A percentile compares a stretch with the other conserved stretches of the same genome.
Evolutionary conservation across 768 basidiomycete species (phyloP).

Genomic region (Tylopilus rubrobrunneus): DNA sequence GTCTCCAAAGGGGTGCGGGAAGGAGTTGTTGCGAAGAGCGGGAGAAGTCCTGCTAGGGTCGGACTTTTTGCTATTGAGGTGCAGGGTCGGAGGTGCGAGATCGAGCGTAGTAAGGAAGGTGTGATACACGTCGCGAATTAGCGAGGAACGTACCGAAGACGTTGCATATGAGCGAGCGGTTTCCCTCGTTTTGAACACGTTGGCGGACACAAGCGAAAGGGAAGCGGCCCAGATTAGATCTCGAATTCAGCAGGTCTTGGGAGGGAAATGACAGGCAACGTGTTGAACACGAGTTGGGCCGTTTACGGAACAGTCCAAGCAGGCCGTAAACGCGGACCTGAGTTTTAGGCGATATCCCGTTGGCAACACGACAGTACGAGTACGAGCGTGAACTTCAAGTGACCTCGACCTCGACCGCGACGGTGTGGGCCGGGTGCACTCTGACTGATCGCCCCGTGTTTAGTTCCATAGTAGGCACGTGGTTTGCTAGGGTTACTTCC

Average conservation of each 20-base stretch:
- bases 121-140: constrained; percentile 25
- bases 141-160: constrained; percentile 66
- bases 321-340: constrained; percentile 1
- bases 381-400: neutral
- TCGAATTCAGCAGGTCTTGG: constrained; percentile 11
- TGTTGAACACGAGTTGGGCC: constrained; percentile 67
- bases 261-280: constrained; percentile 54
- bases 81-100: constrained; percentile 24
- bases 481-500: neutral
- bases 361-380: neutral
- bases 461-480: constrained; percentile 8
- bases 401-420: neutral
- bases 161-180: constrained; percentile 53
- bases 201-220: constrained; percentile 34
- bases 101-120: constrained; percentile 20
- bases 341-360: neutral
- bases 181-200: constrained; percentile 70
- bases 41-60: constrained; percentile 53
- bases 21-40: constrained; percentile 31
- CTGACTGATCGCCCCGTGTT: constrained; percentile 2
- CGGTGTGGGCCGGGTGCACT: neutral
- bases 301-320: constrained; percentile 28
- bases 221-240: constrained; percentile 32
- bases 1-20: constrained; percentile 33
- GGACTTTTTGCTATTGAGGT: constrained; percentile 65